These are phyloP conservation scores for Tulasnella sp. DNA, from an alignment of 768 basidiomycete species.

Conservation along the genomic window DNA sequence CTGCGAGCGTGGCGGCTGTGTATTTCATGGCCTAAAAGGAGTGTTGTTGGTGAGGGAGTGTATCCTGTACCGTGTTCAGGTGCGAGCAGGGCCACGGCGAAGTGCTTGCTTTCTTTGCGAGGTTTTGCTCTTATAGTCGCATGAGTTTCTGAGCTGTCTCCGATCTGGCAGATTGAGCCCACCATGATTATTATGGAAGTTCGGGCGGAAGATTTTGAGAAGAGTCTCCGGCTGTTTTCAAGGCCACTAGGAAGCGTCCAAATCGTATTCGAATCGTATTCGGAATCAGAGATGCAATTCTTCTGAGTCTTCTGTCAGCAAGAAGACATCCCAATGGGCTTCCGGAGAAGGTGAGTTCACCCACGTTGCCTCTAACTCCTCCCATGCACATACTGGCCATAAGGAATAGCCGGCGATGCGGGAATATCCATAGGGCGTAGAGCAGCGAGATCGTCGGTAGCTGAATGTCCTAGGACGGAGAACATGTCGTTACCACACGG, in stretches of 20 bases:
- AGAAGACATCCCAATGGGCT: not conserved
- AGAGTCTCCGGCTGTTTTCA: not conserved
- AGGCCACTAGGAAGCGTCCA: not conserved
- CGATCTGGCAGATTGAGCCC: not conserved
- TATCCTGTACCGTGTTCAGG: not conserved
- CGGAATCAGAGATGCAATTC: not conserved
- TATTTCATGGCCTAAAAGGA: not conserved
- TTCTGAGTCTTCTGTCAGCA: not conserved
- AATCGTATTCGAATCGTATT: not conserved
- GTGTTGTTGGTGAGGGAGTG: not conserved
- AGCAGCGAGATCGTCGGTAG: not conserved
- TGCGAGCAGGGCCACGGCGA: not conserved
- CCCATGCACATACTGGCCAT: not conserved
- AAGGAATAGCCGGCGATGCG: not conserved
- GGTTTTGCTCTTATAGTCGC: not conserved
- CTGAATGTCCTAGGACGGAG: not conserved
- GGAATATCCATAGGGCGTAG: not conserved
- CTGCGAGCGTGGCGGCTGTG: not conserved
- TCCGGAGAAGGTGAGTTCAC: not conserved
- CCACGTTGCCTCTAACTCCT: not conserved
- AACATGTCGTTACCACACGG: not conserved
- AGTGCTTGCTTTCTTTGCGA: not conserved
- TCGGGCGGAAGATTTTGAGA: not conserved
- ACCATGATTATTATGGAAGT: not conserved
- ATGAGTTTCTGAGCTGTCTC: not conserved